phyloP scores from a whole-genome alignment of 2,329 filamentous ascomycete species.

The Conoideocrella luteorostrata region DNA sequence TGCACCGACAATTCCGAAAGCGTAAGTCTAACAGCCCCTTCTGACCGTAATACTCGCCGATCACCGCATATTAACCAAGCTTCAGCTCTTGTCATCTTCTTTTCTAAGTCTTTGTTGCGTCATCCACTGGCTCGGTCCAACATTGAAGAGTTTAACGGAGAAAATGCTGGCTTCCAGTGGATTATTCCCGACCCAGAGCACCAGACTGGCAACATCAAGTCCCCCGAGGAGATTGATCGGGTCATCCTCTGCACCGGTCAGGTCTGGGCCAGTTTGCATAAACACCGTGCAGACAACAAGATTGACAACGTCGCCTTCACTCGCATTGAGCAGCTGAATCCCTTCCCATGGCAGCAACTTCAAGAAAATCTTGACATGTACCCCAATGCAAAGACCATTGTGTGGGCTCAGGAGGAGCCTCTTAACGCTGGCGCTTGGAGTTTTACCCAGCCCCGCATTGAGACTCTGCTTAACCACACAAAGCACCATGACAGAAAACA shows the following conservation, averaged over 20 bases:
- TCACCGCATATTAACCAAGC: conserved; percentile 3
- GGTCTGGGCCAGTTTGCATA: conserved; percentile 83
- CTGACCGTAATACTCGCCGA: not conserved
- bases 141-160: conserved; percentile 84
- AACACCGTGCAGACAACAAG: conserved; percentile 81
- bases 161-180: conserved; percentile 86
- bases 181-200: conserved; percentile 90
- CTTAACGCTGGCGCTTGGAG: conserved; percentile 96
- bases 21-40: conserved; percentile 55
- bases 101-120: conserved; percentile 93
- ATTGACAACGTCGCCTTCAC: conserved; percentile 90
- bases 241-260: conserved; percentile 93
- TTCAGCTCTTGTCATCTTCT: conserved; percentile 87
- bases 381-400: conserved; percentile 94
- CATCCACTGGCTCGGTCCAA: conserved; percentile 86
- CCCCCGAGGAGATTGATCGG: conserved; percentile 82
- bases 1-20: conserved; percentile 99
- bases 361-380: conserved; percentile 96
- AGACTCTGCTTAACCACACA: conserved; percentile 91
- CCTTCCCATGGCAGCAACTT: conserved; percentile 96
- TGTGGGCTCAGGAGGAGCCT: conserved; percentile 97
- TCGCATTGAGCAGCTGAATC: conserved; percentile 94
- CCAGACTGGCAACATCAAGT: conserved; percentile 64
- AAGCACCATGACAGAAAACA: conserved; percentile 89
- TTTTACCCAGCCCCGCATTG: conserved; percentile 94